phyloP scores from a whole-genome alignment of 2,329 filamentous ascomycete genomes.

The Pseudogymnoascus sp. region DNA sequence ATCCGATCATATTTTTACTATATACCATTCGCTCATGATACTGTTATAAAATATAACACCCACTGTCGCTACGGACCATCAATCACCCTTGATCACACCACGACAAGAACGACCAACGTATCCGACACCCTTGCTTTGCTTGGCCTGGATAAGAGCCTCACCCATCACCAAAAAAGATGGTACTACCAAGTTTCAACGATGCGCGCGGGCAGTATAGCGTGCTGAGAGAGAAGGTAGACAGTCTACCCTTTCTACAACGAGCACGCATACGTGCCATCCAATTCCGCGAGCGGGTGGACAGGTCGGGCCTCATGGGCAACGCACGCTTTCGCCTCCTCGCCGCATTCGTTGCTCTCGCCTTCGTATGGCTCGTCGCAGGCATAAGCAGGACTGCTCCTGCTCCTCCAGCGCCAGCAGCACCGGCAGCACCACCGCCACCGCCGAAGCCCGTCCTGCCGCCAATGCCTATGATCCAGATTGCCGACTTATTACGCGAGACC shows the following conservation, averaged over 20 bases:
- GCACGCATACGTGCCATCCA: not conserved
- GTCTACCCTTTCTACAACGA: not conserved
- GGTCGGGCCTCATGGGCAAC: not conserved
- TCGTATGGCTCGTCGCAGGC: not conserved
- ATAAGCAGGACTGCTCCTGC: not conserved
- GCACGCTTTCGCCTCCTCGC: constrained; percentile 3
- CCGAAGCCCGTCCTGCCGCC: not conserved
- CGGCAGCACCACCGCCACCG: not conserved
- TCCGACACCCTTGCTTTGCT: not conserved
- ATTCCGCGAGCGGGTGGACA: not conserved
- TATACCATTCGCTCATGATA: not conserved
- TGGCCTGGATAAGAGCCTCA: not conserved
- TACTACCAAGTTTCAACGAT: not conserved
- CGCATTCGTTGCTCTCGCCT: not conserved
- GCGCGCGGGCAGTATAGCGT: not conserved
- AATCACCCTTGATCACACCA: not conserved
- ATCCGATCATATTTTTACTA: not conserved
- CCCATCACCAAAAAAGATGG: not conserved
- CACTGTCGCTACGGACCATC: constrained; percentile 2
- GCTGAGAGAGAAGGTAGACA: not conserved
- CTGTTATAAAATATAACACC: not conserved
- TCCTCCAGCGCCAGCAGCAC: not conserved
- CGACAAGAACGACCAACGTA: not conserved
- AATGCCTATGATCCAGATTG: not conserved
- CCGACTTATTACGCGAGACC: not conserved